A percentile compares a stretch with the other conserved stretches of the same genome.
These are phyloP conservation scores for barley (Hordeum vulgare) DNA, from an alignment of 176 grass and related monocot genomes.

Conservation along the genomic window MorexV3_pseudomolecules_assembly NC_058523.1:534897511-534898010, in stretches of 20 bases:
- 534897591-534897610: neutral
- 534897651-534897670: neutral
- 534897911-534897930: too few relatives aligned
- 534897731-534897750: neutral
- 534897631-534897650: neutral
- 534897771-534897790: neutral
- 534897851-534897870: too few relatives aligned
- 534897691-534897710: neutral
- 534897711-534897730: neutral
- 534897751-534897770: neutral
- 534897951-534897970: too few relatives aligned
- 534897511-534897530: neutral
- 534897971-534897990: too few relatives aligned
- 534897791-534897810: neutral
- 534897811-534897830: neutral
- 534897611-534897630: neutral
- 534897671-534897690: neutral
- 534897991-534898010: too few relatives aligned
- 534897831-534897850: too few relatives aligned
- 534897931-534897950: too few relatives aligned
- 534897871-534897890: too few relatives aligned
- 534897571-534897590: neutral
- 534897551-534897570: conserved; percentile 2
- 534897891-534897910: too few relatives aligned
- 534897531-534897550: conserved; percentile 1